Conservation (phyloP, 1,139 yeast genomes). For the Yamadazyma friedrichii region DNA sequence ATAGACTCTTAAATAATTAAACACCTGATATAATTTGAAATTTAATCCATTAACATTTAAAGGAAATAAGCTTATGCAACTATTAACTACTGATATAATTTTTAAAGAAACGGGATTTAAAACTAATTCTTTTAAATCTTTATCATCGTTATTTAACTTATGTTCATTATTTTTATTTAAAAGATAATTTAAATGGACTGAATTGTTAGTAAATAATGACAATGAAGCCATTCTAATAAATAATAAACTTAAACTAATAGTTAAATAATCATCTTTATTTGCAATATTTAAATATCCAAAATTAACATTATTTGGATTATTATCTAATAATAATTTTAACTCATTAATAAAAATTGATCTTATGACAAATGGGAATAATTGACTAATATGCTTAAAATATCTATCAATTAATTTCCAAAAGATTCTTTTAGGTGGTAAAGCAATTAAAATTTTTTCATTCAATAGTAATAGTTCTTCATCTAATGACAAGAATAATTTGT, state of each 20-base stretch:
- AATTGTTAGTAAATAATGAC: slow-evolving; percentile 17
- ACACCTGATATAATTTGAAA: slow-evolving; percentile 7
- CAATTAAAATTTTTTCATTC: slow-evolving; percentile 25
- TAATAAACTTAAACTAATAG: slow-evolving; percentile 20
- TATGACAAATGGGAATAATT: slow-evolving; percentile 32
- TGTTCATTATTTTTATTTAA: background rate
- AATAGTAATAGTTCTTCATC: slow-evolving; percentile 17
- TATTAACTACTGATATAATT: slow-evolving; percentile 26
- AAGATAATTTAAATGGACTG: slow-evolving; percentile 3
- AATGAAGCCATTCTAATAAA: slow-evolving; percentile 23
- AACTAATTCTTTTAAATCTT: background rate
- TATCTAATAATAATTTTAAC: slow-evolving; percentile 25
- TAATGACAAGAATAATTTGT: background rate
- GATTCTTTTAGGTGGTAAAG: slow-evolving; percentile 29
- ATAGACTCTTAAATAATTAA: slow-evolving; percentile 7
- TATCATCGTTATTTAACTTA: background rate
- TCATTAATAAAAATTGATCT: slow-evolving; percentile 24
- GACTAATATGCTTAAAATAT: slow-evolving; percentile 26
- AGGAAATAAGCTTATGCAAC: slow-evolving; percentile 28
- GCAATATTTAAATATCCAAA: slow-evolving; percentile 16
- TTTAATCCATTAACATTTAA: slow-evolving; percentile 7
- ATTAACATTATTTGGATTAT: slow-evolving; percentile 19
- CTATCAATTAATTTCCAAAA: slow-evolving; percentile 27
- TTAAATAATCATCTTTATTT: slow-evolving; percentile 22
- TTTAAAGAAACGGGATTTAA: slow-evolving; percentile 25